Conservation (phyloP, 228 moss, liverwort and hornwort species). For the Sphagnum magellanicum region DNA sequence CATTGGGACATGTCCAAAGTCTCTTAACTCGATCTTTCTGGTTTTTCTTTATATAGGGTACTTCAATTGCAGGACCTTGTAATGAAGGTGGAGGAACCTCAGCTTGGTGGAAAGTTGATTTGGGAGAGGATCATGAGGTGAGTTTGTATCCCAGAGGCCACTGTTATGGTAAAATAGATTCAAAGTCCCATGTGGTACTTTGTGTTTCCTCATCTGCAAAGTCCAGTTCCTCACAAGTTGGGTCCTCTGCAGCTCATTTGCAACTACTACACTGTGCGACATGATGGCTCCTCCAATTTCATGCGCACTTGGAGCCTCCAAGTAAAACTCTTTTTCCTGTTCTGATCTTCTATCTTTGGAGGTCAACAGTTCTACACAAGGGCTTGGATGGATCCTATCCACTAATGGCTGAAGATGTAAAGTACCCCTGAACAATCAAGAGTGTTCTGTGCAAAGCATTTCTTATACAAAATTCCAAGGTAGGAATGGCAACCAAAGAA, state of each 20-base stretch:
- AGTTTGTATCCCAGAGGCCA: not conserved
- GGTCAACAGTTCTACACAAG: not conserved
- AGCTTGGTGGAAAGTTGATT: conserved; percentile 99
- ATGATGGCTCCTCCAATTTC: conserved; percentile 88
- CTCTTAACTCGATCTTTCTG: too few species aligned
- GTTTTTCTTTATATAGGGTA: conserved; percentile 42
- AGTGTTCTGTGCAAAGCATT: not conserved
- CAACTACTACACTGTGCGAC: conserved; percentile 90
- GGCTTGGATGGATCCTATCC: not conserved
- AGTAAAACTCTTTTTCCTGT: conserved; percentile 23
- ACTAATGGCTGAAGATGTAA: too few species aligned
- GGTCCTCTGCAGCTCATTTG: conserved; percentile 70
- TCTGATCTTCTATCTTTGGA: not conserved
- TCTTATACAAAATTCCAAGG: not conserved
- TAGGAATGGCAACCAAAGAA: not conserved
- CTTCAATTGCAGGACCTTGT: conserved; percentile 90
- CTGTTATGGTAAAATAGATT: not conserved
- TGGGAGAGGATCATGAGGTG: conserved; percentile 83
- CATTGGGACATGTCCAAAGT: too few species aligned
- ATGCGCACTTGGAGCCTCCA: conserved; percentile 89
- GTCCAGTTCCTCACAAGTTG: too few species aligned
- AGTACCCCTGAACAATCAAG: not conserved
- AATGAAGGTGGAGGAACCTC: conserved; percentile 48
- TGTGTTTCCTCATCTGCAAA: too few species aligned
- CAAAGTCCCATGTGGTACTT: too few species aligned